Base-by-base conservation (phyloP, 202 grass and related monocot species). In the Miscanthus sacchariflorus region DNA sequence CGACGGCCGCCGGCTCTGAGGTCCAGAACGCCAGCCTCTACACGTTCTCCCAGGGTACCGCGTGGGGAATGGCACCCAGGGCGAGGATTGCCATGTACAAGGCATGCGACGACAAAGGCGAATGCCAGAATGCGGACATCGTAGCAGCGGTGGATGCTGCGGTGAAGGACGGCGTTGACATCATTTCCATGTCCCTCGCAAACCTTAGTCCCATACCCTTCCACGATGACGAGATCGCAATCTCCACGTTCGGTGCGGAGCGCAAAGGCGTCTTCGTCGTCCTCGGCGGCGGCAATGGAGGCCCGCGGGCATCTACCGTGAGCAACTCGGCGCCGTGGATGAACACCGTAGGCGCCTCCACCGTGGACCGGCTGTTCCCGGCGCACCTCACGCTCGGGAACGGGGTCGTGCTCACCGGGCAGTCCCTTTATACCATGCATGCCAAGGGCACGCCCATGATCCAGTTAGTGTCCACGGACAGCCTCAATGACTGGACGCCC, bases 51-150 rank as follows among this genome's bases (percentile, higher is more conserved):
- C 6, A 2, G 0, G 91, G 89, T 2, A 90, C 25, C 0, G 91
- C 89, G 40, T 6, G 68, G 13, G 91, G 93, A 2, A 28, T 90
- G 24, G 89, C 93, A 2, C 87, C 89, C 33, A 77, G 68, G 44
- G 93, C 89, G 23, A 77, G 68, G 58, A 49, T 83, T 2, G 89
- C 93, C 40, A 91, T 93, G 84, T 95, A 93, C 87, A 95, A 81
- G 84, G 84, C 71, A 49, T 49, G 46, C 46, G 2, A 5, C 46
- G 12, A 0, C 12, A 5, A 4, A 14, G 12, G 46, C 12, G 10
- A 46, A 3, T 49, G 13, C 13, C 11, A 14, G 12, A 49, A 5
- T 2, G 39, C 56, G 5, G 84, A 73, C 77, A 25, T 91, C 25
- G 46, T 91, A 4, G 81, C 86, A 0, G 89, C 77, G 0, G 4